phyloP scores from a whole-genome alignment of 345 rosid species.

The Gossypium arboreum region DNA sequence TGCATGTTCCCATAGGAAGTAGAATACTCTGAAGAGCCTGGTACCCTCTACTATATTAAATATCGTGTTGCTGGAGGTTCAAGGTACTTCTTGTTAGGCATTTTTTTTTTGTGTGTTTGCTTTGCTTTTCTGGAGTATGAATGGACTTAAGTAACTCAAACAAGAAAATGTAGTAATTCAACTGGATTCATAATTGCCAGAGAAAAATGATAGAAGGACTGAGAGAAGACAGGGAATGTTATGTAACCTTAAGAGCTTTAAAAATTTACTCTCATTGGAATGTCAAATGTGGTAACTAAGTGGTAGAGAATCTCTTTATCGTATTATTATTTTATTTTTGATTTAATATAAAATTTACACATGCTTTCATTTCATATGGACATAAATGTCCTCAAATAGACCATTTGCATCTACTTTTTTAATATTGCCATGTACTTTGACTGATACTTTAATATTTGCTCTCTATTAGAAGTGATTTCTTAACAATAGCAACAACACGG shows the following conservation, averaged over 20 bases:
- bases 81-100: slow-evolving; percentile 39
- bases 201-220: neutral
- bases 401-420: neutral
- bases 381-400: slow-evolving; percentile 8
- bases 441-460: slow-evolving; percentile 25
- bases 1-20: slow-evolving; percentile 60
- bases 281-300: neutral
- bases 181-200: neutral
- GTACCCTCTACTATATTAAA: slow-evolving; percentile 75
- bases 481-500: slow-evolving; percentile 91
- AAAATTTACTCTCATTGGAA: neutral
- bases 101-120: neutral
- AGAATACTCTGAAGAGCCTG: slow-evolving; percentile 96
- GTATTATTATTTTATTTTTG: neutral
- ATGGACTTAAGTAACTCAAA: slow-evolving; percentile 3
- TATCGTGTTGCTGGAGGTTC: slow-evolving; percentile 95
- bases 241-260: neutral
- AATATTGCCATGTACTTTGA: neutral
- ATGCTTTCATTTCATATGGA: neutral
- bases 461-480: slow-evolving; percentile 62
- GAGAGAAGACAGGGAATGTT: neutral
- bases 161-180: neutral
- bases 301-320: neutral
- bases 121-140: neutral
- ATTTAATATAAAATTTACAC: neutral